phyloP scores from a whole-genome alignment of 2,329 filamentous ascomycete species.

The Aspergillus eucalypticola region DNA sequence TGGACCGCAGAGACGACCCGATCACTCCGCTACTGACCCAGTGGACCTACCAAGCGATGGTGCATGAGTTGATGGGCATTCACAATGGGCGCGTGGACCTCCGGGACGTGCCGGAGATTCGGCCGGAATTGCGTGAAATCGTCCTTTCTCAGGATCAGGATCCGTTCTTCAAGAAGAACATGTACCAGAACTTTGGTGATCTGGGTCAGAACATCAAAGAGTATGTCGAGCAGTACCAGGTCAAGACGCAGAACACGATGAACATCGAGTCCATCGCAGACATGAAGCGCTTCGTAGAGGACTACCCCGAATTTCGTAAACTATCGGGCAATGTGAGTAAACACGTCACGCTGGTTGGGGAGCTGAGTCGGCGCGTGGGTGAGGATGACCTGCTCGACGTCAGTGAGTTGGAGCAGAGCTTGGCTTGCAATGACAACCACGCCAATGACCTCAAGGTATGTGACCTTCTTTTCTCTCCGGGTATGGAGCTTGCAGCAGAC shows the following conservation, averaged over 20 bases:
- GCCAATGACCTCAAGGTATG: conserved; percentile 81
- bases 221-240: conserved; percentile 98
- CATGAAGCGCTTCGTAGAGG: conserved; percentile 99
- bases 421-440: conserved; percentile 97
- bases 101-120: conserved; percentile 76
- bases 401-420: conserved; percentile 92
- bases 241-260: conserved; percentile 92
- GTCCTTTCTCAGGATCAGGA: conserved; percentile 96
- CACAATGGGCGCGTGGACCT: conserved; percentile 92
- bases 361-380: conserved; percentile 84
- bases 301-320: conserved; percentile 97
- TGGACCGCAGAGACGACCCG: conserved; percentile 91
- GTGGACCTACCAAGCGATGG: conserved; percentile 99
- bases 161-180: conserved; percentile 98
- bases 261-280: conserved; percentile 96
- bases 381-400: conserved; percentile 89
- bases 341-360: conserved; percentile 92
- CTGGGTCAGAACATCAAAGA: conserved; percentile 96
- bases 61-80: conserved; percentile 92
- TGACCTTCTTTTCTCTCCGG: neutral
- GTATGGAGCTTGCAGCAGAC: neutral
- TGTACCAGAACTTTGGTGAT: conserved; percentile 97
- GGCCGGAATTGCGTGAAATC: conserved; percentile 87
- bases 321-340: conserved; percentile 98
- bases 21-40: conserved; percentile 92